These are phyloP conservation scores for Mucor ambiguus DNA, from an alignment of 371 early-diverging fungal species.

Conservation along the genomic window DNA sequence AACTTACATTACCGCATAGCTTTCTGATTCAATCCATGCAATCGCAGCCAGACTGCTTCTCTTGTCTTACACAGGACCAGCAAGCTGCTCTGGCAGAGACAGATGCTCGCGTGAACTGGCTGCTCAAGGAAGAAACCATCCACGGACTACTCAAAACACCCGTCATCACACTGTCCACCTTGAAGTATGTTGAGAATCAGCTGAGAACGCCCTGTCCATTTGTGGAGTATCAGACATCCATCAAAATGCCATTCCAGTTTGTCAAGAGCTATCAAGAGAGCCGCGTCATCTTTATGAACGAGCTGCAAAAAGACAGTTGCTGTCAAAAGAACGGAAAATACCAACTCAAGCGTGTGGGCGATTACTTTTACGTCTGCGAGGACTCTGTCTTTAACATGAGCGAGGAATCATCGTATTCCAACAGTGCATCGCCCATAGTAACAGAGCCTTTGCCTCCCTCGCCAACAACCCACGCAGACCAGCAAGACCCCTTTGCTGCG, in stretches of 20 bases:
- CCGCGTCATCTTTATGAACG: slow-evolving; percentile 57
- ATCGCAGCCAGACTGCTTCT: slow-evolving; percentile 47
- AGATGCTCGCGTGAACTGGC: slow-evolving; percentile 58
- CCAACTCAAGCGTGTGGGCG: slow-evolving; percentile 48
- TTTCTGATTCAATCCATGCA: slow-evolving; percentile 34
- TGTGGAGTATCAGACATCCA: slow-evolving; percentile 57
- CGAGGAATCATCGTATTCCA: slow-evolving; percentile 28
- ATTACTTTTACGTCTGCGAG: slow-evolving; percentile 64
- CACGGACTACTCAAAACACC: slow-evolving; percentile 63
- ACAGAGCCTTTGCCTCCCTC: neutral
- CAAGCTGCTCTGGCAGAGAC: slow-evolving; percentile 64
- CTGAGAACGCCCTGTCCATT: slow-evolving; percentile 48
- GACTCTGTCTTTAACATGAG: slow-evolving; percentile 40
- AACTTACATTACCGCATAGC: slow-evolving; percentile 10
- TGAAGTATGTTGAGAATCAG: slow-evolving; percentile 61
- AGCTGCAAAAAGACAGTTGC: slow-evolving; percentile 47
- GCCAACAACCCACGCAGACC: neutral
- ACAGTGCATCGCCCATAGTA: slow-evolving; percentile 18
- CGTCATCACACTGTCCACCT: slow-evolving; percentile 49
- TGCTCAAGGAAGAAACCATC: slow-evolving; percentile 75
- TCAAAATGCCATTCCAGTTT: slow-evolving; percentile 59
- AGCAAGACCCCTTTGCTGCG: slow-evolving; percentile 1
- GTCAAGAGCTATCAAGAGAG: slow-evolving; percentile 48
- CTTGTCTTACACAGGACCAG: slow-evolving; percentile 55
- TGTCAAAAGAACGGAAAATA: slow-evolving; percentile 23